Base-by-base conservation (phyloP, 306 rosid genomes). In the Rosa persica region DNA sequence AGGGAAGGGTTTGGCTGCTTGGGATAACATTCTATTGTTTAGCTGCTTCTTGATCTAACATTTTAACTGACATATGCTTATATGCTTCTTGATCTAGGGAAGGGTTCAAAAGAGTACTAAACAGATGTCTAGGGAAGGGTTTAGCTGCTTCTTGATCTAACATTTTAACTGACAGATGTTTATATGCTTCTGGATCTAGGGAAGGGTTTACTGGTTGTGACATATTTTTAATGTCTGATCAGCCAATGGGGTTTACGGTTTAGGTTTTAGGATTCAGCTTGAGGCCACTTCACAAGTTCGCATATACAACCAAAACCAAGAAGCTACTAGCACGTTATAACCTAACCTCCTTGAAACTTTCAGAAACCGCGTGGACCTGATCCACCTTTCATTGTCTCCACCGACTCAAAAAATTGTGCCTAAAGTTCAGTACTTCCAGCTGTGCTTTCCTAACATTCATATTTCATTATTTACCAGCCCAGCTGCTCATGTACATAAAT, bases 311-410 rank as follows among this genome's bases (percentile, higher is more conserved):
- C 84, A 77, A 85, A 84, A n/a, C 46, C 25, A 74, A 51, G 81
- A 77, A 80, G 55, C 76, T 15, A 48, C 58, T 3, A 12, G 78
- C 10, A 58, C 64, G 42, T 61, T 23, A 4, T 23, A 4, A 60
- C 66, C 66, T 23, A 71, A 16, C 34, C 34, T 30, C 44, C 57
- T 39, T 66, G 64, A 12, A 12, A 23, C 79, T 44, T 46, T 44
- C 81, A 72, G 78, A 71, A 73, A 78, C 81, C 87, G 77, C 68
- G 76, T 81, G 87, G 47, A 60, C 65, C 81, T 62, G 57, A 74
- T 65, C 80, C 76, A 77, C 74, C 17, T 48, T 69, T 39, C 62
- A 16, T 11, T 72, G 64, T 23, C 73, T 60, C 67, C 74, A 52
- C 71, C 67, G 71, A 79, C 73, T 12, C 30, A 64, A 9, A 2